These are phyloP conservation scores for Aspergillus diversus DNA, from an alignment of 495 filamentous ascomycete genomes.

Conservation along the genomic window DNA sequence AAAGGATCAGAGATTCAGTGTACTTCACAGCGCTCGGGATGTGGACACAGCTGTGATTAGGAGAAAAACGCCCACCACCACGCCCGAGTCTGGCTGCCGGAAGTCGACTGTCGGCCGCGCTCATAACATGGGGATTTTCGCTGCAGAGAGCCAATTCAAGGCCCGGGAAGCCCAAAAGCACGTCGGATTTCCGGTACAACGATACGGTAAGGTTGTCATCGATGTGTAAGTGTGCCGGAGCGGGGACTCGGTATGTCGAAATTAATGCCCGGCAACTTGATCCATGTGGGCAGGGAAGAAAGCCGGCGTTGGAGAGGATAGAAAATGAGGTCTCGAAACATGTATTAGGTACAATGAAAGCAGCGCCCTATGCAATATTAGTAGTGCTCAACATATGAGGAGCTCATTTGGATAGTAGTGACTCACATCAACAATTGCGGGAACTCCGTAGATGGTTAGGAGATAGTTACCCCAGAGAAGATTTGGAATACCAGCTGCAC, in stretches of 20 bases:
- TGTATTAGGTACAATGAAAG: slow-evolving; percentile 30
- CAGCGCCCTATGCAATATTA: slow-evolving; percentile 22
- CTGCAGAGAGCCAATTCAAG: slow-evolving; percentile 14
- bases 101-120: slow-evolving; percentile 26
- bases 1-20: slow-evolving; percentile 31
- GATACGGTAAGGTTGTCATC: slow-evolving; percentile 27
- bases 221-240: slow-evolving; percentile 29
- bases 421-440: slow-evolving; percentile 30
- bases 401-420: neutral
- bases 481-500: slow-evolving; percentile 22
- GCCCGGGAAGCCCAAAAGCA: slow-evolving; percentile 29
- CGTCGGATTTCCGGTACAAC: slow-evolving; percentile 29
- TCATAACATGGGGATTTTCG: slow-evolving; percentile 18
- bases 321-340: slow-evolving; percentile 19
- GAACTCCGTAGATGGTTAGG: slow-evolving; percentile 32
- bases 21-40: slow-evolving; percentile 29
- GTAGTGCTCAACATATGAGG: neutral
- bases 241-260: slow-evolving; percentile 4
- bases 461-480: slow-evolving; percentile 35
- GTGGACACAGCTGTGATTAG: slow-evolving; percentile 17
- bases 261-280: slow-evolving; percentile 18
- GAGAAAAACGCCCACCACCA: slow-evolving; percentile 30
- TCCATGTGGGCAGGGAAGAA: slow-evolving; percentile 23
- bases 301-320: slow-evolving; percentile 21
- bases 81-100: slow-evolving; percentile 25